Base-by-base conservation (phyloP, 441 rosid species). In the Erodium chrysanthum region DNA sequence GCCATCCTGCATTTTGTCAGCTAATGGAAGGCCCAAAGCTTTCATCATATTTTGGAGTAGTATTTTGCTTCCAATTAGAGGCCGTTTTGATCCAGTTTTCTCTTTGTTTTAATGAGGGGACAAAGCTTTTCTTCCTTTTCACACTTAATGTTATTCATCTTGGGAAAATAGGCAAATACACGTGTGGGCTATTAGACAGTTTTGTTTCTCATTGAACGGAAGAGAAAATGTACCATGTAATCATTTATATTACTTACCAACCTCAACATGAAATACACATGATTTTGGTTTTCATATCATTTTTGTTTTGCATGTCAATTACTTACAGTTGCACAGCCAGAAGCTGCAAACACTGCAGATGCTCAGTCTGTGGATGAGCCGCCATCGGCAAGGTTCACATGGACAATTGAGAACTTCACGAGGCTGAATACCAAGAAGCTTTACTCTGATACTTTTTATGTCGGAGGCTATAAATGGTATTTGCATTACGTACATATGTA, bases 381-480 rank as follows among this genome's bases (percentile, higher is more conserved):
- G 78, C 89, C 90, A 35, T 66, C 82, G 0, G 73, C 84, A 81
- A 93, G 89, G 68, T 93, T 91, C 83, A 79, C 87, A 17, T 93
- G 98, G 97, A 83, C 84, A 31, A 82, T 88, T 71, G 86, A 88
- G 11, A 77, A 74, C 70, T 93, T 93, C 80, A 70, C 90, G 58
- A 84, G 95, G 83, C 67, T 93, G 73, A 88, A 84, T 78, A 78
- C 82, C 17, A 89, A 88, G 87, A 94, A 85, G 90, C 96, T 84
- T 71, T 91, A 88, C 71, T 94, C 98, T 5, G 97, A 94, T 60
- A 17, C 73, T 22, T 91, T 94, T 67, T 68, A 81, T 2, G 93
- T 85, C 71, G 96, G 93, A 33, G 83, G 93, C 56, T 89, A 85
- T 73, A 88, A 89, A 82, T 93, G 98, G 98, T 91, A 83, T 67